Evolutionary conservation across 2,329 filamentous ascomycete species (phyloP).

Genomic region (Monilinia polystroma): DNA sequence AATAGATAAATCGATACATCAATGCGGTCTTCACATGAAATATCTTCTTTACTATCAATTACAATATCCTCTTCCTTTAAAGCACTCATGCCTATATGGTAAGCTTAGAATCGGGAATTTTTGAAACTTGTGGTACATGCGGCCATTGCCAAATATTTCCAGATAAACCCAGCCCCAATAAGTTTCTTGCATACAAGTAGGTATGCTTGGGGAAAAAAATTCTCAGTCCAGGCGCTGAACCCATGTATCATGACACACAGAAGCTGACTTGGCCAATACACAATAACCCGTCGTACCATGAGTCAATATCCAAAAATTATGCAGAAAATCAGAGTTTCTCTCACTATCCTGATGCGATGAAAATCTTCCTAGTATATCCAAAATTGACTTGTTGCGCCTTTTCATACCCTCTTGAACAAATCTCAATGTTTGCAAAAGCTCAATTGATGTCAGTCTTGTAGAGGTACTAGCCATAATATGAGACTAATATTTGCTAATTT

Average conservation of each 20-base stretch:
- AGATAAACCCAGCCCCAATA: background rate
- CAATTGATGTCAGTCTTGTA: too few species aligned
- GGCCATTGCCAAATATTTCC: background rate
- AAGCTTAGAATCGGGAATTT: background rate
- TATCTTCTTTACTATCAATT: too few species aligned
- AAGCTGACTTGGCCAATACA: background rate
- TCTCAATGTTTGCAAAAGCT: too few species aligned
- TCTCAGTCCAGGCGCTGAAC: background rate
- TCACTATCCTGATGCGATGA: background rate
- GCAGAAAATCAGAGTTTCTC: background rate
- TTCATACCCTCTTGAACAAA: background rate
- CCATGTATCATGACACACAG: background rate
- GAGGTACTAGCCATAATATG: too few species aligned
- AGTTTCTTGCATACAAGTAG: background rate
- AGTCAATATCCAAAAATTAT: background rate
- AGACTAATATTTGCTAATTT: background rate
- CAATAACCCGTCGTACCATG: background rate
- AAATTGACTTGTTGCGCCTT: background rate
- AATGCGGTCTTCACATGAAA: too few species aligned
- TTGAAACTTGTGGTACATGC: background rate
- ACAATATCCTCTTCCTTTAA: too few species aligned
- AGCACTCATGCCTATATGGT: too few species aligned
- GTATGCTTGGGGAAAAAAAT: too few species aligned
- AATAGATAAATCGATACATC: too few species aligned
- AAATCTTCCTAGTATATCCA: background rate